A percentile compares a stretch with the other conserved stretches of the same genome.
Conservation (phyloP, 163 green algal species). For the Scenedesmus sp. region DNA sequence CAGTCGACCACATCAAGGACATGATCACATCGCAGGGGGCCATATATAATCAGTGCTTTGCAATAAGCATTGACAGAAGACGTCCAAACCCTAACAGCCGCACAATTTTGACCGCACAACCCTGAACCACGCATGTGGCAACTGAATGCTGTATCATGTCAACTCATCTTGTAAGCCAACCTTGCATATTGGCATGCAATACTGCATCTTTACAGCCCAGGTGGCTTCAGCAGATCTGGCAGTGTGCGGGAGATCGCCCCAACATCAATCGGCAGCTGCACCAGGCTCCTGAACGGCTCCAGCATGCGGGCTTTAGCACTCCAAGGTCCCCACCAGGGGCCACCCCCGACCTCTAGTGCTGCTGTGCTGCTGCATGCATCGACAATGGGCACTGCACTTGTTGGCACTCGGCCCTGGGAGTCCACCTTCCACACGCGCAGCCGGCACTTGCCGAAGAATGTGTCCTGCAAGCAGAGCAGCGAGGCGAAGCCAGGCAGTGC, state of each 20-base stretch:
- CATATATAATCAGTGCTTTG: no score
- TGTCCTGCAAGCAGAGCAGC: conserved; percentile 72
- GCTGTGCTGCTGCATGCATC: conserved; percentile 72
- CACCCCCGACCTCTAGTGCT: conserved; percentile 88
- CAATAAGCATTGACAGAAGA: no score
- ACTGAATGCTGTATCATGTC: no score
- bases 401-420: not conserved
- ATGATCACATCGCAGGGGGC: no score
- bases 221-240: conserved; percentile 73
- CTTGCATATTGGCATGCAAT: not conserved
- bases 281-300: conserved; percentile 83
- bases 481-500: not conserved
- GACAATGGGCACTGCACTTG: conserved; percentile 63
- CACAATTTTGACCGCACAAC: not conserved
- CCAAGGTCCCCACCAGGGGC: conserved; percentile 91
- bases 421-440: conserved; percentile 81
- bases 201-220: conserved; percentile 71
- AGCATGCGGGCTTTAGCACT: conserved; percentile 81
- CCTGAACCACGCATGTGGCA: no score
- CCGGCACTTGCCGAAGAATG: conserved; percentile 82
- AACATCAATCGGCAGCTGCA: conserved; percentile 87
- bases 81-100: no score
- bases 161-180: no score
- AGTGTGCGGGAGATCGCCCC: conserved; percentile 66
- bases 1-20: no score